phyloP scores from a whole-genome alignment of 345 rosid species.

The Salix brachista region DNA sequence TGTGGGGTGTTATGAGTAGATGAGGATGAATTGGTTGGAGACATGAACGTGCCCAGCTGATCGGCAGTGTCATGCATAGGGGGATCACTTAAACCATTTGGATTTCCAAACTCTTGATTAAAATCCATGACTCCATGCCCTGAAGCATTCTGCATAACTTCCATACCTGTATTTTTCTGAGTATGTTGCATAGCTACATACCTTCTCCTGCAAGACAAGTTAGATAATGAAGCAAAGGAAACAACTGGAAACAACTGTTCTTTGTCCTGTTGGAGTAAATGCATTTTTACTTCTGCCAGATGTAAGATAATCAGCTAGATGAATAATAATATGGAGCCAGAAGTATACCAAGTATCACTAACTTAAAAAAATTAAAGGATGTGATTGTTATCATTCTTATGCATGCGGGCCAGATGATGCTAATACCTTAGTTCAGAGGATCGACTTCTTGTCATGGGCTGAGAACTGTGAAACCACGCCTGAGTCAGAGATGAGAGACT shows the following conservation, averaged over 20 bases:
- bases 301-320: neutral
- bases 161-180: slow-evolving; percentile 34
- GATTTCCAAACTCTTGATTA: slow-evolving; percentile 39
- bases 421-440: slow-evolving; percentile 64
- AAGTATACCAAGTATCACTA: neutral
- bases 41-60: slow-evolving; percentile 40
- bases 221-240: neutral
- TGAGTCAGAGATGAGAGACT: slow-evolving; percentile 20
- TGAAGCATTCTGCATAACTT: slow-evolving; percentile 31
- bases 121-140: slow-evolving; percentile 24
- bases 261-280: neutral
- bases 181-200: slow-evolving; percentile 63
- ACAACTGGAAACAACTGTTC: neutral
- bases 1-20: slow-evolving; percentile 39
- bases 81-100: slow-evolving; percentile 29
- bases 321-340: neutral
- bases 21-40: slow-evolving; percentile 58
- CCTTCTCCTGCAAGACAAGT: slow-evolving; percentile 44
- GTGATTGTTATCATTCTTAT: neutral
- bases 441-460: slow-evolving; percentile 76
- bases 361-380: neutral
- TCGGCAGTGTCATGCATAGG: slow-evolving; percentile 35
- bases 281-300: neutral
- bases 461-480: slow-evolving; percentile 78
- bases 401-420: neutral